These are phyloP conservation scores for Marasmius tenuissimus DNA, from an alignment of 1,284 basidiomycete genomes.

Conservation along the genomic window DNA sequence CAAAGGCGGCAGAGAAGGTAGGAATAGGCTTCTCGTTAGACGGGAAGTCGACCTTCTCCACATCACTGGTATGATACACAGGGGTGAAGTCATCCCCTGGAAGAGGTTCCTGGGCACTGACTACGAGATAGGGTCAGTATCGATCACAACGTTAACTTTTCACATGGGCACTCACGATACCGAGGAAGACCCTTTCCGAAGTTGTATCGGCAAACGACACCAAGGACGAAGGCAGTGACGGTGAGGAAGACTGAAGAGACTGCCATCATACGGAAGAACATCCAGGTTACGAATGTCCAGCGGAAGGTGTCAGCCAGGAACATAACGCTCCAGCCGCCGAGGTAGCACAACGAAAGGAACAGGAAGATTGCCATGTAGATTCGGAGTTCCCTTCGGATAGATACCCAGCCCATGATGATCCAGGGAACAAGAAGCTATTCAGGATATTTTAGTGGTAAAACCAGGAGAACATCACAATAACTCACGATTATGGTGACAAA, in stretches of 20 bases:
- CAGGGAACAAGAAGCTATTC: slow-evolving; percentile 65
- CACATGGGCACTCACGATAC: slow-evolving; percentile 51
- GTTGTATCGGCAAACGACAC: slow-evolving; percentile 66
- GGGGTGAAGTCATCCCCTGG: slow-evolving; percentile 50
- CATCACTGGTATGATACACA: slow-evolving; percentile 33
- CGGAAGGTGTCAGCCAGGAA: slow-evolving; percentile 71
- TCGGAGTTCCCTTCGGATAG: slow-evolving; percentile 65
- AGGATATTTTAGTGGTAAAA: slow-evolving; percentile 12
- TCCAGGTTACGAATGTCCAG: slow-evolving; percentile 74
- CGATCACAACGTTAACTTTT: slow-evolving; percentile 7
- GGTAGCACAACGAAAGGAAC: slow-evolving; percentile 54
- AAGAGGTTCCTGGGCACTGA: slow-evolving; percentile 54
- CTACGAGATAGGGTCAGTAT: slow-evolving; percentile 31
- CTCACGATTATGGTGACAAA: slow-evolving; percentile 60
- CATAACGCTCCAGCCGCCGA: slow-evolving; percentile 69
- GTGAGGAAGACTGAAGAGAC: slow-evolving; percentile 59
- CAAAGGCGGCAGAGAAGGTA: slow-evolving; percentile 54
- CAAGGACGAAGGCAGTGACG: slow-evolving; percentile 54
- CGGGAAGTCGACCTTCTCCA: slow-evolving; percentile 70
- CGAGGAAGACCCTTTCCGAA: slow-evolving; percentile 72
- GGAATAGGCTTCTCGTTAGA: slow-evolving; percentile 50
- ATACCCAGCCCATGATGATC: slow-evolving; percentile 72
- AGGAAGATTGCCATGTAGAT: slow-evolving; percentile 64
- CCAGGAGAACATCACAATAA: slow-evolving; percentile 10
- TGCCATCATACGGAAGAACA: slow-evolving; percentile 69